Evolutionary conservation across 805 yeast species (phyloP).

Genomic region (Saccharomyces kudriavzevii): DNA sequence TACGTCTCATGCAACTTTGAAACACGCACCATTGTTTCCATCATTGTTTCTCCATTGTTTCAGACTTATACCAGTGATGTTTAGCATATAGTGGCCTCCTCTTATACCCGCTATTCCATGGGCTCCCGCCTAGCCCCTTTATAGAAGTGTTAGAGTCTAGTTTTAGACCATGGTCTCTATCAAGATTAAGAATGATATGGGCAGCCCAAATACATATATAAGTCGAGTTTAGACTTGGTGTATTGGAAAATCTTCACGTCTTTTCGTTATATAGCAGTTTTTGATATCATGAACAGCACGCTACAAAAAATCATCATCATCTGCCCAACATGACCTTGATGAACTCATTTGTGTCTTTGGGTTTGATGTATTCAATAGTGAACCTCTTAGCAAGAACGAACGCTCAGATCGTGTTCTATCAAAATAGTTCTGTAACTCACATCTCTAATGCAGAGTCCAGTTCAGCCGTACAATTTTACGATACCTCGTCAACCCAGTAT

Average conservation of each 20-base stretch:
- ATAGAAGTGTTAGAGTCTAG: background rate
- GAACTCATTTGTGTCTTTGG: background rate
- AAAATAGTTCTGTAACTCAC: background rate
- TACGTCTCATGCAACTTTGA: background rate
- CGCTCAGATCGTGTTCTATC: background rate
- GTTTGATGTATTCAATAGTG: background rate
- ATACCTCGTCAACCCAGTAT: background rate
- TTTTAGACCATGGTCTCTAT: background rate
- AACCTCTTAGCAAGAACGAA: background rate
- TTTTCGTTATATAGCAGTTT: background rate
- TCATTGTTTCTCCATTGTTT: background rate
- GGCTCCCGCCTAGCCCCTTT: background rate
- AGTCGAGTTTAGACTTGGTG: background rate
- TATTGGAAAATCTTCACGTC: background rate
- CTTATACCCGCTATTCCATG: background rate
- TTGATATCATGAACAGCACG: background rate
- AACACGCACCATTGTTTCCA: background rate
- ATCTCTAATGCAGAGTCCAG: background rate
- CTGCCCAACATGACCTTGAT: background rate
- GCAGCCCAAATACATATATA: background rate
- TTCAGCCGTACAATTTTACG: background rate
- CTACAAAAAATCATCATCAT: background rate
- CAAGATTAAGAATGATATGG: background rate
- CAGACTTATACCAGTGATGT: background rate
- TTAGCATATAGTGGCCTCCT: background rate